phyloP scores from a whole-genome alignment of 805 yeast species.

The Ogataea degrootiae region DNA sequence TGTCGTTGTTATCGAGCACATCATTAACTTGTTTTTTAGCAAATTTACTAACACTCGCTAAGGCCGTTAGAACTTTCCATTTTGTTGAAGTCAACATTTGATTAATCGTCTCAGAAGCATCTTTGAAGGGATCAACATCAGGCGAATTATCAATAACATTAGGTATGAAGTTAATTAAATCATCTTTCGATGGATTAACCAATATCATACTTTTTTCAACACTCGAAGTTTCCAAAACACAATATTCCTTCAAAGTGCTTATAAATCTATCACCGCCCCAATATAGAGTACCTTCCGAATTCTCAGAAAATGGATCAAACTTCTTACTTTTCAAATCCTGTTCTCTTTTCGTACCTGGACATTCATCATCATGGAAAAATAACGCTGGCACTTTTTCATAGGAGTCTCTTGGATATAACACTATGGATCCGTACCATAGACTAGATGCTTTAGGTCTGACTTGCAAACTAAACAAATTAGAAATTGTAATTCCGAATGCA shows the following conservation, averaged over 20 bases:
- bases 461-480: slow-evolving; percentile 71
- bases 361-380: slow-evolving; percentile 89
- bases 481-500: slow-evolving; percentile 61
- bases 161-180: slow-evolving; percentile 55
- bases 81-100: slow-evolving; percentile 62
- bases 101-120: slow-evolving; percentile 33
- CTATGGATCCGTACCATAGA: slow-evolving; percentile 88
- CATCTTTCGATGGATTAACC: slow-evolving; percentile 72
- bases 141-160: slow-evolving; percentile 32
- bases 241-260: slow-evolving; percentile 45
- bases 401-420: slow-evolving; percentile 62
- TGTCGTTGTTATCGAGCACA: slow-evolving; percentile 36
- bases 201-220: slow-evolving; percentile 69
- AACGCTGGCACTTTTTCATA: slow-evolving; percentile 68
- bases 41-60: slow-evolving; percentile 70
- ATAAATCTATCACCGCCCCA: slow-evolving; percentile 93
- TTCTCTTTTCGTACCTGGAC: slow-evolving; percentile 64
- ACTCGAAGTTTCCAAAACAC: slow-evolving; percentile 62
- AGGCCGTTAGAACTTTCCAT: slow-evolving; percentile 81
- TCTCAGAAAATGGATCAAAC: slow-evolving; percentile 70
- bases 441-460: slow-evolving; percentile 79
- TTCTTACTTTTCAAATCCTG: slow-evolving; percentile 54
- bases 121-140: slow-evolving; percentile 28
- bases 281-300: slow-evolving; percentile 45
- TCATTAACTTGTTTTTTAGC: slow-evolving; percentile 63